These are phyloP conservation scores for Durotheca rogersii DNA, from an alignment of 495 filamentous ascomycete species.

Conservation along the genomic window DNA sequence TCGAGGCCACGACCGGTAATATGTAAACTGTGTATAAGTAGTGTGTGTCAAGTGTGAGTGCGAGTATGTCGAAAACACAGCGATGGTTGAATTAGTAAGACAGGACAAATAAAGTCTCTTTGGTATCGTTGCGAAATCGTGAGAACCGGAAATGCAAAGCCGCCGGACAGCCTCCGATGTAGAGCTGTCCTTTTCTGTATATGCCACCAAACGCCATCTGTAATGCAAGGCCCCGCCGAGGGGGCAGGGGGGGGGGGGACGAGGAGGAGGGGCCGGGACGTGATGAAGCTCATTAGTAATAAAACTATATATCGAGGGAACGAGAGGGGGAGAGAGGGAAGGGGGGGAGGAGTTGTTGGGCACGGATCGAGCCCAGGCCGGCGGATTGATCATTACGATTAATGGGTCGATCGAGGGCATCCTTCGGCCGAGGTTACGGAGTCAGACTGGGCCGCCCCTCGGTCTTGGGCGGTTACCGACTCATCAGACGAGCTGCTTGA, in stretches of 20 bases:
- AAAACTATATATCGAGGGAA: constrained; percentile 30
- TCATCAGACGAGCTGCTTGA: constrained; percentile 39
- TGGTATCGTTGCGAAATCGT: constrained; percentile 40
- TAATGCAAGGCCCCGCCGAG: constrained; percentile 31
- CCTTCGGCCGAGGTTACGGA: constrained; percentile 12
- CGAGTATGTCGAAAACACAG: no score
- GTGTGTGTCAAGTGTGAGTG: no score
- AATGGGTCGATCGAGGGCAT: constrained; percentile 24
- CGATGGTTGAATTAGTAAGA: constrained; percentile 34
- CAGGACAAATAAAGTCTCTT: constrained; percentile 33
- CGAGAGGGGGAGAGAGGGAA: constrained; percentile 15
- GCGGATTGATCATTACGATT: constrained; percentile 25
- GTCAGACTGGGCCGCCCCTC: constrained; percentile 18
- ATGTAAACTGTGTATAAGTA: no score
- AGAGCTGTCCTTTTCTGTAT: constrained; percentile 36
- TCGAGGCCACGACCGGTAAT: constrained; percentile 28
- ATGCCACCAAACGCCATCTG: constrained; percentile 36
- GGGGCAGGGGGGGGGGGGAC: constrained; percentile 16
- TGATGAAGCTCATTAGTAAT: constrained; percentile 31
- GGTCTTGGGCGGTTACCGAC: constrained; percentile 18
- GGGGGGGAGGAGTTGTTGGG: no score
- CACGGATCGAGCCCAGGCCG: constrained; percentile 27
- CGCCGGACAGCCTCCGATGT: constrained; percentile 22
- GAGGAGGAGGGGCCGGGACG: constrained; percentile 11
- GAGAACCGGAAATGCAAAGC: constrained; percentile 32